Percentiles rank a stretch among this genome's conserved stretches.
Evolutionary conservation across 1,284 basidiomycete species (phyloP).

Genomic region (Malassezia cuniculi): DNA sequence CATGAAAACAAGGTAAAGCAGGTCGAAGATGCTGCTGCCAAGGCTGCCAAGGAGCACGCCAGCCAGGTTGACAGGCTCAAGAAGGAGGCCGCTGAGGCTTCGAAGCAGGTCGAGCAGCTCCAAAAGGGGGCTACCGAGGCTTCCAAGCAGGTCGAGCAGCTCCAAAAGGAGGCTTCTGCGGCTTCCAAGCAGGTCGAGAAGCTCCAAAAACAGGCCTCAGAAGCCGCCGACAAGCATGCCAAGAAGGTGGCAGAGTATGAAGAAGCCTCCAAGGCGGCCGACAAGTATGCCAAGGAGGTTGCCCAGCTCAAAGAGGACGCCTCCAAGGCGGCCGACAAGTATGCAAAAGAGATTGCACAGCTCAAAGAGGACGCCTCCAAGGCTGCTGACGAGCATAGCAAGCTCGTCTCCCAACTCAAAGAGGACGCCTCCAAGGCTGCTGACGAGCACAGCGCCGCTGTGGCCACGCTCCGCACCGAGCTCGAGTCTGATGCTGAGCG

Average conservation of each 20-base stretch:
- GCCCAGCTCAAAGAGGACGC: not conserved
- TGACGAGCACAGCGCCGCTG: conserved; percentile 8
- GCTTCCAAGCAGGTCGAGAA: too few relatives aligned
- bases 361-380: not conserved
- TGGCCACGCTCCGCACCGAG: not conserved
- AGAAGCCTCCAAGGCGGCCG: conserved; percentile 9
- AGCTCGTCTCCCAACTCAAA: not conserved
- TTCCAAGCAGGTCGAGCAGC: too few relatives aligned
- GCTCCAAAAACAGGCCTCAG: too few relatives aligned
- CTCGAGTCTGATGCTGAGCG: not conserved
- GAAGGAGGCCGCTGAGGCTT: too few relatives aligned
- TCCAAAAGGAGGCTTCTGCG: too few relatives aligned
- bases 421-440: not conserved
- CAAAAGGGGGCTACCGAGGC: too few relatives aligned
- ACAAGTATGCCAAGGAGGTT: not conserved
- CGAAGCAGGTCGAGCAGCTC: too few relatives aligned
- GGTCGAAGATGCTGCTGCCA: too few relatives aligned
- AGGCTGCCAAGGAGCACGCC: too few relatives aligned
- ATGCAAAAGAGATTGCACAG: not conserved
- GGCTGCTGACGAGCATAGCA: conserved; percentile 3
- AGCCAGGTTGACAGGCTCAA: too few relatives aligned
- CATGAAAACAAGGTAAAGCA: too few relatives aligned
- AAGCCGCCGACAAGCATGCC: not conserved
- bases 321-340: not conserved
- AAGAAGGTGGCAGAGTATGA: not conserved